Evolutionary conservation across 2,329 filamentous ascomycete genomes (phyloP), one percentile per base, ranked within the genome.

Genomic region (Colletotrichum sp.): DNA sequence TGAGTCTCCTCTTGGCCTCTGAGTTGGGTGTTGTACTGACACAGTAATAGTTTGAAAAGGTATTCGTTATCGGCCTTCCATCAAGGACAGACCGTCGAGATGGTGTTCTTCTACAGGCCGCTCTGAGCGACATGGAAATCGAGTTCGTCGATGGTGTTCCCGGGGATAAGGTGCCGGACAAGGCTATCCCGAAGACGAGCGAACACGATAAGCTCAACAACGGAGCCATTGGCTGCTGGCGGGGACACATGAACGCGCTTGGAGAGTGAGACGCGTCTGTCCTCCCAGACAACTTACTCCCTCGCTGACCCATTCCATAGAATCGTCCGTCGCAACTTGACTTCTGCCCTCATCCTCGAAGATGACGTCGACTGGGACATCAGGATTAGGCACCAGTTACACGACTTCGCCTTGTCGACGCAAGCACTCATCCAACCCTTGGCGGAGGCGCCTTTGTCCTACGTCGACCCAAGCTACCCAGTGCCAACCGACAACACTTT

Each of bases 351-450:
- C 3, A 88, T 91, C 32, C 79, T 91, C 30, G 90, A 92, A 78
- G 90, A 91, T 78, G 90, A 91, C 71, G 85, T 86, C 24, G 90
- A 92, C 81, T 92, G 90, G 90, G 90, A 91, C 71, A 80, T 91
- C 14, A 82, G 85, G 1, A 79, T 91, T 28, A 87, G 88, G 36
- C 67, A 81, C 0, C 90, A 92, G 78, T 84, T 91, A 18, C 82
- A 78, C 32, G 76, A 82, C 61, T 85, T 88, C 48, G 84, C 87
- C 1, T 77, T 79, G 21, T 84, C 85, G 1, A 81, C 83, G 5
- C 81, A 80, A 16, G 81, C 81, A 0, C 83, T 85, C 32, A 81
- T 79, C 4, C 84, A 86, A 67, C 83, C 84, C 6, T 59, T 80
- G 6, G 43, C 34, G 6, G 70, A 75, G 21, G 28, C 56, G 3